Base-by-base conservation (phyloP, 2,329 filamentous ascomycete species). In the Cytospora piceae region DNA sequence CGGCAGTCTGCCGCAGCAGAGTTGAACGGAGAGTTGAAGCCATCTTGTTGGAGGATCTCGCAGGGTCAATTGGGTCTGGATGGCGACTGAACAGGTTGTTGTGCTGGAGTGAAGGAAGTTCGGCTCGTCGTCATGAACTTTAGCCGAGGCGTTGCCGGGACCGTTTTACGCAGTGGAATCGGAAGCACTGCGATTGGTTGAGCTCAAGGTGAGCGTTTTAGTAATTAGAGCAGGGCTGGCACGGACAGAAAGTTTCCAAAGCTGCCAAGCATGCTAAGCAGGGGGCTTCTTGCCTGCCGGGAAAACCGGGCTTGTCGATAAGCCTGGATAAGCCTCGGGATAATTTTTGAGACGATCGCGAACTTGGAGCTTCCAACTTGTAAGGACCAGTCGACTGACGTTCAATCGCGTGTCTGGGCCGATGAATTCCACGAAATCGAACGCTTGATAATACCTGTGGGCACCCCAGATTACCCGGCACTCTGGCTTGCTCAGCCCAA, bases 21-120 rank as follows among this genome's bases (percentile, higher is more conserved):
- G 81, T 77, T 63, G 84, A 79, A 74, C 85, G 84, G 73, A 82
- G 77, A 73, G 86, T 77, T 65, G 85, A 87, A 70, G 84, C 84
- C 85, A 88, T 88, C 63, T 70, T 77, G 71, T 69, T 61, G 32
- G 32, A 52, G 17, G 49, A 67, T 59, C 42, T 55, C 61, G 31
- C 27, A 58, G 63, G 68, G 61, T 68, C 64, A 70, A 71, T 72
- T 71, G 69, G 63, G 49, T n/a, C 49, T 65, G 61, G 58, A 60
- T 60, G 17, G 17, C 46, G 39, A 29, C 27, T 27, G 39, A 57
- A n/a, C n/a, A 31, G 22, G 60, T 12, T 49, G 46, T 8, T 49
- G 49, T 69, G 64, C 65, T 60, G 55, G 63, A 63, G 64, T 64
- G 66, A 31, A 56, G 53, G 32, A 56, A 31, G 53, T 56, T 56